Conservation (phyloP, 371 early-diverging fungal genomes). For the Mucor piriformis region DNA sequence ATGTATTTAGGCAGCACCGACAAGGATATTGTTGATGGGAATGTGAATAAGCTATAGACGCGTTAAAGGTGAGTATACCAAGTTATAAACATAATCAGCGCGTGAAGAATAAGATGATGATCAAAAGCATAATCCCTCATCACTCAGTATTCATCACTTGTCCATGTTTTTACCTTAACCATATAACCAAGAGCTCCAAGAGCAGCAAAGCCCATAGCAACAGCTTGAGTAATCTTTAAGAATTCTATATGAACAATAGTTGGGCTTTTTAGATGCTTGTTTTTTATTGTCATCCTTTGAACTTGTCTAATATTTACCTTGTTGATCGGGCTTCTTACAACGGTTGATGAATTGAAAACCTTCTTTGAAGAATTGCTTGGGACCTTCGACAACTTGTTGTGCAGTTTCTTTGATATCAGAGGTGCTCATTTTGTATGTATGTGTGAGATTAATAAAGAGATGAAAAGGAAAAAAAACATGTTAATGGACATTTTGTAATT, state of each 20-base stretch:
- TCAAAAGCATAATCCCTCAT: not conserved
- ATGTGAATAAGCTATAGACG: conserved; percentile 87
- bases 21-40: conserved; percentile 99
- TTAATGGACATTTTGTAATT: conserved; percentile 1
- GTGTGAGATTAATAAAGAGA: not conserved
- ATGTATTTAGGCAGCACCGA: conserved; percentile 65
- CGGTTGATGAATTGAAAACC: conserved; percentile 87
- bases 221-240: conserved; percentile 90
- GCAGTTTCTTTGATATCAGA: conserved; percentile 55
- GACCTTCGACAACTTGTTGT: conserved; percentile 77
- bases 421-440: conserved; percentile 30
- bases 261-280: not conserved
- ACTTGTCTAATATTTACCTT: conserved; percentile 64
- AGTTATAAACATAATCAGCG: not conserved
- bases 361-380: conserved; percentile 91
- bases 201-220: conserved; percentile 95
- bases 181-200: conserved; percentile 98
- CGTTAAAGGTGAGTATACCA: conserved; percentile 4
- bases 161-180: conserved; percentile 72
- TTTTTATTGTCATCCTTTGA: not conserved
- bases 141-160: not conserved
- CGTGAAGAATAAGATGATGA: conserved; percentile 1
- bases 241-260: conserved; percentile 70
- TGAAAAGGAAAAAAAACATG: conserved; percentile 22
- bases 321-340: conserved; percentile 96